Base-by-base conservation (phyloP, 1,284 basidiomycete genomes). In the Xerocomus minutiporus region DNA sequence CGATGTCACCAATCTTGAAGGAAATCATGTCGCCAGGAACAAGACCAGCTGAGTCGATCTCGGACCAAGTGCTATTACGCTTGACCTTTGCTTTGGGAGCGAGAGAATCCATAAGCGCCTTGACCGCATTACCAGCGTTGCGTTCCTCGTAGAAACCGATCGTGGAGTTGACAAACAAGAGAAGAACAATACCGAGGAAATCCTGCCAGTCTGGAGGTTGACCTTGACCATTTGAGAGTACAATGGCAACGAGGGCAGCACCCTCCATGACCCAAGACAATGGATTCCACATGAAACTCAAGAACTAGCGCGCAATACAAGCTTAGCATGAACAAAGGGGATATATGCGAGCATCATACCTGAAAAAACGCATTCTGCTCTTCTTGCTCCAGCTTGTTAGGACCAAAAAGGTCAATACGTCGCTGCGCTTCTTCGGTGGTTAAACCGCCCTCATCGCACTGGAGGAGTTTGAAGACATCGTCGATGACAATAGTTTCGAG, bases 251-350 rank as follows among this genome's bases (percentile, higher is more conserved):
- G 48, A 97, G 79, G 47, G 95, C 94, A 52, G 95, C 95, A 62
- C 90, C 93, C 75, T 99, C 95, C 95, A 98, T 99, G 75, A 98
- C 96, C 94, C 95, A 98, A 39, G 94, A 97, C 25, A 97, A 81
- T 49, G 94, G 94, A 77, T 97, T 97, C 93, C 93, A 96, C 93
- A 96, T 96, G 81, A 97, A 97, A 70, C 85, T 86, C 66, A 97
- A 77, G 78, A 97, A 97, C 88, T 97, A 72, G 13, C 67, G 59
- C 57, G 65, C 51, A 52, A 61, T 65, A 59, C 36, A 34, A 28
- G 46, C 40, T 50, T 13, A 52, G 48, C 6, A 13, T 15, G 46
- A 47, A 55, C 13, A 13, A 34, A 46, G 25, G 11, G 12, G 1
- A 17, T 9, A 32, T 28, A 47, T 35, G n/a, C 26, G 23, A 23